Evolutionary conservation across 2,329 filamentous ascomycete genomes (phyloP).

Genomic region (Colletotrichum higginsianum): DNA sequence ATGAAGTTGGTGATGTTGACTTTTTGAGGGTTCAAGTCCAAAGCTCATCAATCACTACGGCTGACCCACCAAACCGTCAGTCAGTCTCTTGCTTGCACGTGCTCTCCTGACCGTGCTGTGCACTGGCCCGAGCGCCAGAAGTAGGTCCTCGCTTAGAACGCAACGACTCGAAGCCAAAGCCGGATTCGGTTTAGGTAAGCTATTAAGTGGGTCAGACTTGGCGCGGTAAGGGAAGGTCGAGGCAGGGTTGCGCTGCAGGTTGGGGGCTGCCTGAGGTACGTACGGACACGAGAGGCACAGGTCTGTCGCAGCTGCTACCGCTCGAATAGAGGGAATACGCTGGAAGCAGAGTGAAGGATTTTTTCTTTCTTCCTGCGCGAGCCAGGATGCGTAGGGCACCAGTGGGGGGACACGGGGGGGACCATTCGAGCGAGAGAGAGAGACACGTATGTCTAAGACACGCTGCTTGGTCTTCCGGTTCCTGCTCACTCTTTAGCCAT

Average conservation of each 20-base stretch:
- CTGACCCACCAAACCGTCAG: not conserved
- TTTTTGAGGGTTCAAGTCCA: not conserved
- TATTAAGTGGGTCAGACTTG: conserved; percentile 3
- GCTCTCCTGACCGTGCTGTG: not conserved
- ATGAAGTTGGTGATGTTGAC: not conserved
- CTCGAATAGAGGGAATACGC: conserved; percentile 23
- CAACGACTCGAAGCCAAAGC: not conserved
- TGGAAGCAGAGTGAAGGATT: conserved; percentile 36
- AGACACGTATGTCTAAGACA: conserved; percentile 23
- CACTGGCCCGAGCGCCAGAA: not conserved
- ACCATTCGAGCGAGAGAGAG: not conserved
- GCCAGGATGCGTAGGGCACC: conserved; percentile 23
- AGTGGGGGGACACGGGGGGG: not conserved
- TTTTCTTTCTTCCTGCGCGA: conserved; percentile 7
- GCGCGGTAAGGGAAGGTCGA: conserved; percentile 25
- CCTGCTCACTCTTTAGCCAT: not conserved
- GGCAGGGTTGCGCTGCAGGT: conserved; percentile 1
- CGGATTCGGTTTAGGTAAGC: not conserved
- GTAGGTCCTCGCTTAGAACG: conserved; percentile 10
- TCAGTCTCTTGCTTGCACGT: conserved; percentile 10
- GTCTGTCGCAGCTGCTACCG: conserved; percentile 11
- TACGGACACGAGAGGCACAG: conserved; percentile 4
- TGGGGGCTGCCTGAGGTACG: conserved; percentile 9
- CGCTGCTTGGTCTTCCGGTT: not conserved
- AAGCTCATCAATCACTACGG: not conserved